phyloP scores from a whole-genome alignment of 305 asterid genomes.

The Euphrasia arctica region DNA sequence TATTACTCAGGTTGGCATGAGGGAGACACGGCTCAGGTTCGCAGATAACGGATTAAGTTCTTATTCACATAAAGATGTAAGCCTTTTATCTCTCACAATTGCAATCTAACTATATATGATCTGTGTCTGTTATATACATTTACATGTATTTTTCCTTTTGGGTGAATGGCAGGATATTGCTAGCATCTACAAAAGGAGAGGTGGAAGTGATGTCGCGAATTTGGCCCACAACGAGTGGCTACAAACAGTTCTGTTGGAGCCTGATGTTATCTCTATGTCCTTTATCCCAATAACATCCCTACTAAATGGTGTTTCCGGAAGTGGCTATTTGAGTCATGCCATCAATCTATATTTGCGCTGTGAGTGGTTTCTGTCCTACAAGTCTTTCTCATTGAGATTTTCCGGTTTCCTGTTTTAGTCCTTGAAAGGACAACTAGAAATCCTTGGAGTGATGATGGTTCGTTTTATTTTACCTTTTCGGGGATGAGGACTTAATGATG shows the following conservation, averaged over 20 bases:
- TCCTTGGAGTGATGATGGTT: constrained; percentile 21
- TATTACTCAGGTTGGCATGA: constrained; percentile 49
- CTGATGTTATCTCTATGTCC: constrained; percentile 94
- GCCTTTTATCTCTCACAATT: constrained; percentile 19
- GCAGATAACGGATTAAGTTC: constrained; percentile 85
- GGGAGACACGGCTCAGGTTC: constrained; percentile 78
- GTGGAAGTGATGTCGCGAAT: constrained; percentile 66
- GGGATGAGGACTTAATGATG: background rate
- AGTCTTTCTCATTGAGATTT: constrained; percentile 17
- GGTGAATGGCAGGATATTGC: constrained; percentile 59
- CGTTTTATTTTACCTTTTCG: background rate
- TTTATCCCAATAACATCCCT: constrained; percentile 90
- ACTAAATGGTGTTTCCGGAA: constrained; percentile 87
- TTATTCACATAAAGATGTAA: constrained; percentile 83
- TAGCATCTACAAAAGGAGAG: constrained; percentile 85
- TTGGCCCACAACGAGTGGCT: constrained; percentile 80
- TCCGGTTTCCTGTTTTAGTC: constrained; percentile 3
- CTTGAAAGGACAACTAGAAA: constrained; percentile 5
- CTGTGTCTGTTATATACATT: constrained; percentile 19
- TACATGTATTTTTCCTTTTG: constrained; percentile 27
- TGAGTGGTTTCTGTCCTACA: constrained; percentile 40
- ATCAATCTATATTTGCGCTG: constrained; percentile 92
- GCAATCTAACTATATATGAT: constrained; percentile 20
- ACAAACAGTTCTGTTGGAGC: constrained; percentile 83
- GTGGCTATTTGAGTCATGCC: constrained; percentile 97